Evolutionary conservation across 2,329 filamentous ascomycete genomes (phyloP), one percentile per base, ranked within the genome.

Genomic region (Cladophialophora carrionii): DNA sequence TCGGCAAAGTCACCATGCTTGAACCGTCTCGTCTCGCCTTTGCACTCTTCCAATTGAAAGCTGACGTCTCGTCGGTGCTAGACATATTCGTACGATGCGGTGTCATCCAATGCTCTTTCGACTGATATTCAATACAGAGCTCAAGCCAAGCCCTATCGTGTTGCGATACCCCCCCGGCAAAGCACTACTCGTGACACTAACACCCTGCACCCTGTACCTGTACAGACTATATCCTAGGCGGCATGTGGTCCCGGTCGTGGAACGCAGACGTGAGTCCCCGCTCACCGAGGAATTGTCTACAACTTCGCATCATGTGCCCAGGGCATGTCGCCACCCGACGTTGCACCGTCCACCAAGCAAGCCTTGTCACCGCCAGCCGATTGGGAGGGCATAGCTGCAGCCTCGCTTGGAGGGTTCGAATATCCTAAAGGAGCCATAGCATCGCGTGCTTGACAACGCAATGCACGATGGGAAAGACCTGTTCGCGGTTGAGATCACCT

Each of bases 141-240:
- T 0, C 20, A 31, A 29, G 24, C 52, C 34, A 54, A 54, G 52
- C 52, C 52, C 29, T 54, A 54, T 26, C 52, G 52, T 54, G 29
- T 34, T 34, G 9, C 14, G 17, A 54, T 20, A 31, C 17, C 7
- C 5, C 49, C 46, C 52, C 14, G 52, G 24, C 29, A 12, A 12
- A 31, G 29, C 52, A n/a, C 52, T 32, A 34, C 17, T 6, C 17
- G n/a, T 7, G 37, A 43, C 6, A 17, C 37, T 12, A 26, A 49
- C 4, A 14, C 20, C 48, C 22, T 26, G 48, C 7, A n/a, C 24
- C 46, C 46, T 49, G 46, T 22, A 48, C 46, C 20, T 17, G 24
- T 20, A 10, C n/a, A 51, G 12, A 6, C 26, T 29, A 6, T 34
- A 48, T 24, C 48, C 48, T 20, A 51, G 22, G 48, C 22, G 48